Evolutionary conservation across 208 protist species (phyloP), one percentile per base, ranked within the genome.

Genomic region (Acanthamoeba lenticulata): DNA sequence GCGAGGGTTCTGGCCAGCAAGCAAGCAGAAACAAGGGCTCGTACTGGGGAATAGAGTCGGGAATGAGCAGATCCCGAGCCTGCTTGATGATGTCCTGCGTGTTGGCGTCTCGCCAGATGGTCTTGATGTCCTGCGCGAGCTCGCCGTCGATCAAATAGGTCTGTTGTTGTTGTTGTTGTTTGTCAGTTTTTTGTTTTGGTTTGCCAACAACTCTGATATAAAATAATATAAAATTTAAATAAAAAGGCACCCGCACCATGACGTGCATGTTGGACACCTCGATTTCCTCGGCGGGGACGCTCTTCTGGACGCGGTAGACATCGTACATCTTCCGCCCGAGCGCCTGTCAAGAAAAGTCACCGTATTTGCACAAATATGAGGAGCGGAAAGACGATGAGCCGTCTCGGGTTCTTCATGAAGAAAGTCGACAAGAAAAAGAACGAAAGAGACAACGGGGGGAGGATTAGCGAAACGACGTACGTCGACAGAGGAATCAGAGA

Each of bases 11-110:
- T 13, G 27, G 27, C 13, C 24, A 81, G 69, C 15, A 40, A 89
- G 55, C 6, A 44, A n/a, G 4, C 9, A 24, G 36, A 0, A 72
- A 15, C 1, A 72, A 38, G 49, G 44, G 55, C 27, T 95, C 95
- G 29, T 93, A 97, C 97, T 97, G 96, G 29, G 91, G 72, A 19
- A 97, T 95, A 29, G 95, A 96, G 60, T 97, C 97, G 85, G 15
- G 9, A 55, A 92, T 40, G 24, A 40, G 29, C 13, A 55, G 52
- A 7, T 90, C 81, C 19, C 44, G 40, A 72, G 32, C 60, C 67
- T 44, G 94, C 96, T 24, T n/a, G 72, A 90, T 34, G 52, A 90
- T 92, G 49, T 94, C 36, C 89, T 97, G 90, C 19, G 97, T 96
- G 49, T 89, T 94, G 32, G 72, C 42, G 67, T 97, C 95, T 19